A percentile compares a stretch with the other conserved stretches of the same genome.
phyloP scores from a whole-genome alignment of 176 grass and related monocot genomes.

The bread wheat (Triticum aestivum) region IWGSC_CS_RefSeq_v2.1 NC_057802.1:61830658-61831157 shows the following conservation, averaged over 20 bases:
- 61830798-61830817: not conserved
- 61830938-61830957: slow-evolving; percentile 4
- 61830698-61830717: not conserved
- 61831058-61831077: slow-evolving; percentile 35
- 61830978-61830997: slow-evolving; percentile 28
- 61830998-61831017: not conserved
- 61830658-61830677: not conserved
- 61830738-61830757: not conserved
- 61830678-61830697: not conserved
- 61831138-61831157: not conserved
- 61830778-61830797: not conserved
- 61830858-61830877: slow-evolving; percentile 36
- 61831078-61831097: slow-evolving; percentile 22
- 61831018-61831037: not conserved
- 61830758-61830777: not conserved
- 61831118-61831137: not conserved
- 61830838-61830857: slow-evolving; percentile 37
- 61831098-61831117: slow-evolving; percentile 22
- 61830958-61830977: slow-evolving; percentile 26
- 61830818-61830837: slow-evolving; percentile 25
- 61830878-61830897: slow-evolving; percentile 18
- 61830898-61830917: not conserved
- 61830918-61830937: not conserved
- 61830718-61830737: not conserved
- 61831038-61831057: slow-evolving; percentile 7